A percentile compares a stretch with the other conserved stretches of the same genome.
These are phyloP conservation scores for Russula earlei DNA, from an alignment of 768 basidiomycete species.

Conservation along the genomic window DNA sequence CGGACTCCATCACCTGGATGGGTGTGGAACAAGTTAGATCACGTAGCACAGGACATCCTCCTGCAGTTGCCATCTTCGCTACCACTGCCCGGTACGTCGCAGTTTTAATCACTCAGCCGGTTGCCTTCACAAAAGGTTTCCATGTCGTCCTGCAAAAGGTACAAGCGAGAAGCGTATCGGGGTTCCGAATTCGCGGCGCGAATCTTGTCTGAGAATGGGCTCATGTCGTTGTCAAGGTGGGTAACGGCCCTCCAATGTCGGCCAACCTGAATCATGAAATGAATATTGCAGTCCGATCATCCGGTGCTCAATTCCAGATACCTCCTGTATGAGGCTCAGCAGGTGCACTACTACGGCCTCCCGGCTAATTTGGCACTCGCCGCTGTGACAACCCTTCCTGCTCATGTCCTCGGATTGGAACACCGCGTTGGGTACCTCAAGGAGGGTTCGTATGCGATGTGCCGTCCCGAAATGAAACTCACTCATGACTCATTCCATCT, in stretches of 20 bases:
- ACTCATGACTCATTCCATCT: not conserved
- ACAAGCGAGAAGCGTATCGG: conserved; percentile 54
- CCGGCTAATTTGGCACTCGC: conserved; percentile 43
- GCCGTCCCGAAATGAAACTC: conserved; percentile 38
- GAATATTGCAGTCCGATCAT: conserved; percentile 33
- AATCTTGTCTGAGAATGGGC: conserved; percentile 46
- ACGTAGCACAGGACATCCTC: conserved; percentile 37
- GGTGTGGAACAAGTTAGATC: not conserved
- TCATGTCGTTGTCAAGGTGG: conserved; percentile 55
- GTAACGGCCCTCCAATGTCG: not conserved
- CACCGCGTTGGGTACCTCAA: conserved; percentile 64
- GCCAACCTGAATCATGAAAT: not conserved
- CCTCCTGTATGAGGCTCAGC: conserved; percentile 62
- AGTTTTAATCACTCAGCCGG: not conserved
- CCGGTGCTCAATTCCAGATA: conserved; percentile 52
- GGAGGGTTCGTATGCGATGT: conserved; percentile 46
- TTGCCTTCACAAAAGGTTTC: conserved; percentile 1
- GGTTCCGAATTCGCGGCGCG: conserved; percentile 57
- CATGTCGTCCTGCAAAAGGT: conserved; percentile 20
- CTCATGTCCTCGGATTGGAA: conserved; percentile 51
- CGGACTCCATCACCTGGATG: not conserved
- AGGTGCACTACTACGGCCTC: conserved; percentile 59
- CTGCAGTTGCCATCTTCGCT: conserved; percentile 73
- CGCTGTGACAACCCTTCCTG: conserved; percentile 57
- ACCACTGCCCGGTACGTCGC: conserved; percentile 47